Conservation (phyloP, 1,284 basidiomycete species). For the Cutaneotrichosporon dermatis region DNA sequence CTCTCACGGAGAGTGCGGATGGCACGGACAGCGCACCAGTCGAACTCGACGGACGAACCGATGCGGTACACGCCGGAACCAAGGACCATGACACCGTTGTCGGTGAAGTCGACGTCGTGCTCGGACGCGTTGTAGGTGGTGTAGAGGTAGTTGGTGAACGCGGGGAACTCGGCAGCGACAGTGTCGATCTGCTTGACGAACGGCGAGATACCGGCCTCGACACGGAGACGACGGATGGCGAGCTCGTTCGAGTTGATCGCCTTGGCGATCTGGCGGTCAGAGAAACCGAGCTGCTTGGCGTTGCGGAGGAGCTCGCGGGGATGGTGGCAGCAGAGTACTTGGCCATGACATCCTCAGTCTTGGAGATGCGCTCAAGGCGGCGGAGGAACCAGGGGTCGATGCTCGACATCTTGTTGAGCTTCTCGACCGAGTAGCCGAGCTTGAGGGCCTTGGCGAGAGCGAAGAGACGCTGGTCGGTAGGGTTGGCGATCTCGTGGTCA, state of each 20-base stretch:
- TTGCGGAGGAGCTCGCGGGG: constrained; percentile 65
- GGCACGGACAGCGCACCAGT: constrained; percentile 98
- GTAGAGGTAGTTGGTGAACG: constrained; percentile 98
- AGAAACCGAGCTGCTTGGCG: constrained; percentile 94
- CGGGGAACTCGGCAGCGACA: constrained; percentile 97
- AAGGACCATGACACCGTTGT: constrained; percentile 92
- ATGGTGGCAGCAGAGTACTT: constrained; percentile 66
- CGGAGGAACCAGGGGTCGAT: constrained; percentile 98
- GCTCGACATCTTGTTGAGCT: constrained; percentile 93
- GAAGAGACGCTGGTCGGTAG: constrained; percentile 84
- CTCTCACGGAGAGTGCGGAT: constrained; percentile 91
- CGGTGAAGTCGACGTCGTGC: constrained; percentile 83
- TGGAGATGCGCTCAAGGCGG: constrained; percentile 75
- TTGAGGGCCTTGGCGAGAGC: constrained; percentile 94
- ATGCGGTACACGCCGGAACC: constrained; percentile 98
- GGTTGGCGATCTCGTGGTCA: constrained; percentile 64
- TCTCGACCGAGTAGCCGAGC: constrained; percentile 89
- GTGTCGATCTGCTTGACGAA: constrained; percentile 99
- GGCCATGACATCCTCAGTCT: constrained; percentile 68
- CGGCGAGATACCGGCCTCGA: constrained; percentile 76
- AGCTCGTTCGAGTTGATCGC: constrained; percentile 70
- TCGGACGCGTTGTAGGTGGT: constrained; percentile 94
- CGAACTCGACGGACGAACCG: constrained; percentile 98
- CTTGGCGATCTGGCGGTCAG: constrained; percentile 79
- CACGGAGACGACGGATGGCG: constrained; percentile 58